Conservation (phyloP, 306 rosid species). For the Ziziphus jujuba region DNA sequence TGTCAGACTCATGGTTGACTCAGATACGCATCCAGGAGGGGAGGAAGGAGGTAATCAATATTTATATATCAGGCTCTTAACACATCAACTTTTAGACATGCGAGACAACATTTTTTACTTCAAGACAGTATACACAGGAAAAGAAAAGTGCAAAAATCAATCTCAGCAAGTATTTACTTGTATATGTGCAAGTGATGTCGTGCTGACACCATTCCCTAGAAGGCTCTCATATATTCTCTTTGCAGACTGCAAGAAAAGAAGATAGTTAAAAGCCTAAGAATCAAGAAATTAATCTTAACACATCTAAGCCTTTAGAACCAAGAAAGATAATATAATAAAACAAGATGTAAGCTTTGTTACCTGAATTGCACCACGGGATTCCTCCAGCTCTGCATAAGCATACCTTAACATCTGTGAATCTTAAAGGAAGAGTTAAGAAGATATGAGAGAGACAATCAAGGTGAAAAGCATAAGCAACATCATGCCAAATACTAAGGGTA, state of each 20-base stretch:
- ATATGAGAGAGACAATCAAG: not conserved
- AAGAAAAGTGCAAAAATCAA: not conserved
- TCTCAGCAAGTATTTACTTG: conserved; percentile 53
- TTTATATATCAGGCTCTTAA: too few relatives aligned
- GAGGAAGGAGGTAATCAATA: too few relatives aligned
- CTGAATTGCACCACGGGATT: conserved; percentile 97
- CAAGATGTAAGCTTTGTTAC: conserved; percentile 33
- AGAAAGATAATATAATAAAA: conserved; percentile 14
- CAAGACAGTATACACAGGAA: not conserved
- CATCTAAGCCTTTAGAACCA: conserved; percentile 3
- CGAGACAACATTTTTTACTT: conserved; percentile 12
- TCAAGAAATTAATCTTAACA: conserved; percentile 14
- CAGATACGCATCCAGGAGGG: too few relatives aligned
- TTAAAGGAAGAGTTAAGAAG: conserved; percentile 25
- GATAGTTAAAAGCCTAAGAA: conserved; percentile 12
- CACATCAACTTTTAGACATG: conserved; percentile 9
- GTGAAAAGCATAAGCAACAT: not conserved
- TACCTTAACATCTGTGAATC: conserved; percentile 85
- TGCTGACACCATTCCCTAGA: conserved; percentile 63
- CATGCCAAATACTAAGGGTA: conserved; percentile 1
- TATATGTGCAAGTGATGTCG: conserved; percentile 85
- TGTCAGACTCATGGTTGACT: too few relatives aligned
- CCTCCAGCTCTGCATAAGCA: conserved; percentile 97
- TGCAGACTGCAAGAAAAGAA: conserved; percentile 66
- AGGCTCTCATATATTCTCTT: conserved; percentile 87